Evolutionary conservation across 2,329 filamentous ascomycete genomes (phyloP).

Genomic region (Colletotrichum spaethianum): DNA sequence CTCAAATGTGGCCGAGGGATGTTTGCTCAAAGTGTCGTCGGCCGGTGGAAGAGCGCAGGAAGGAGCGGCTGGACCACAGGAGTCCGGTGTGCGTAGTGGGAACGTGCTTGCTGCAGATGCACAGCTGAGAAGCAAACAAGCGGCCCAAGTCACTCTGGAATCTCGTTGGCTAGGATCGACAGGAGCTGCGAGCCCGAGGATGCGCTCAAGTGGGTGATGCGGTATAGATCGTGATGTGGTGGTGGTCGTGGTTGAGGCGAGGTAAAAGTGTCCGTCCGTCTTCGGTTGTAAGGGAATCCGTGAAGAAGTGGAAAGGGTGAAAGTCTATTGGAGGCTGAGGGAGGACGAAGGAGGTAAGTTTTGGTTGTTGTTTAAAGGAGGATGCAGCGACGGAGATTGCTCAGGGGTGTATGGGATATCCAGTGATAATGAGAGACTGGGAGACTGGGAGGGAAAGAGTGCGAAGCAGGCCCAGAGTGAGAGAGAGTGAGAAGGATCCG

Average conservation of each 20-base stretch:
- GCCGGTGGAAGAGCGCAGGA: conserved; percentile 14
- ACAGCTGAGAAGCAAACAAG: conserved; percentile 37
- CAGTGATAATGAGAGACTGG: conserved; percentile 26
- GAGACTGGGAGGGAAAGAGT: conserved; percentile 23
- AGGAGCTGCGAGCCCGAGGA: conserved; percentile 13
- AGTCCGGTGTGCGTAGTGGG: conserved; percentile 26
- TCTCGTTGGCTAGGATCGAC: conserved; percentile 10
- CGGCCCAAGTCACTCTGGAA: conserved; percentile 23
- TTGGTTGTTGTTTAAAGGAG: conserved; percentile 2
- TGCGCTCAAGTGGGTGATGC: conserved; percentile 29
- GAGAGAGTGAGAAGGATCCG: background rate
- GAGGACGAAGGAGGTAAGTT: conserved; percentile 16
- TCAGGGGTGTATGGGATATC: conserved; percentile 10
- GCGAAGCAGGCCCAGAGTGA: conserved; percentile 23
- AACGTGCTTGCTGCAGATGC: conserved; percentile 36
- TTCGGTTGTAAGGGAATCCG: conserved; percentile 12
- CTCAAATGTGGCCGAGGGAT: conserved; percentile 23
- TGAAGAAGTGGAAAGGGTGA: conserved; percentile 30
- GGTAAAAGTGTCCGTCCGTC: background rate
- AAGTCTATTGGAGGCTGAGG: conserved; percentile 40
- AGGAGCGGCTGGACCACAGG: conserved; percentile 40
- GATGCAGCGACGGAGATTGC: conserved; percentile 12
- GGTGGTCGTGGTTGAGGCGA: background rate
- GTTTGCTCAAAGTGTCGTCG: conserved; percentile 26
- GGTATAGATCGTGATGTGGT: conserved; percentile 5